Conservation (phyloP, 2,329 filamentous ascomycete genomes). For the Pseudocercospora musae region DNA sequence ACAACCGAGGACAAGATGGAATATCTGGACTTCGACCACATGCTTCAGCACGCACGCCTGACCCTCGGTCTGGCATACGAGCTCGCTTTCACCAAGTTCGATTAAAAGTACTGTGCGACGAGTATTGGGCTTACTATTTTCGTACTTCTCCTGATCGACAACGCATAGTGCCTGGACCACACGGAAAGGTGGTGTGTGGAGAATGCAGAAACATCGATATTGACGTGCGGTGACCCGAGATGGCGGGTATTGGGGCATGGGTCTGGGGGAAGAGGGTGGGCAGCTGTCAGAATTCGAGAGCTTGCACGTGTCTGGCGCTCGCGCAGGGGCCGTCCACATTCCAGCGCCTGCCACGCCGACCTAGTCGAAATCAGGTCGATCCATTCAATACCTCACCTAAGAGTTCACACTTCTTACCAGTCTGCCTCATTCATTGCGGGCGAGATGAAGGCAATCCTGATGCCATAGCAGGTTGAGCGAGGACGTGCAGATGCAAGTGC, state of each 20-base stretch:
- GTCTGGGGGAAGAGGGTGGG: not conserved
- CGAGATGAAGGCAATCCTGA: not conserved
- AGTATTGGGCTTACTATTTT: not conserved
- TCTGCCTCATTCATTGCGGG: not conserved
- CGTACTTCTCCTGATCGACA: not conserved
- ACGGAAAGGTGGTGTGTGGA: conserved; percentile 3
- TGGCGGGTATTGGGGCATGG: not conserved
- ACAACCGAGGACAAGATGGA: conserved; percentile 68
- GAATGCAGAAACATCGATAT: not conserved
- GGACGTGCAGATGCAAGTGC: not conserved
- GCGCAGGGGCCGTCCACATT: not conserved
- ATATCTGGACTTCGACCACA: conserved; percentile 78
- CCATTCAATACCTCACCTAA: not conserved
- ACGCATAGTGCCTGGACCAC: conserved; percentile 1
- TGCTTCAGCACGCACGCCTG: conserved; percentile 85
- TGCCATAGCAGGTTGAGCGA: not conserved
- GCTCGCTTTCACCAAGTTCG: conserved; percentile 72
- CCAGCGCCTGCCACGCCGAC: not conserved
- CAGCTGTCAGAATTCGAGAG: not conserved
- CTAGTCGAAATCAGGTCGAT: not conserved
- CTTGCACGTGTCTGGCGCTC: not conserved
- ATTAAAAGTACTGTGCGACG: conserved; percentile 29
- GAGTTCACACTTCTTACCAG: not conserved
- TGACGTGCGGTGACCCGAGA: not conserved
- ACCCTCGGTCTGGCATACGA: conserved; percentile 82